Percentiles rank a stretch among this genome's conserved stretches.
Conservation (phyloP, 306 rosid genomes). For the Corylus heterophylla region DNA sequence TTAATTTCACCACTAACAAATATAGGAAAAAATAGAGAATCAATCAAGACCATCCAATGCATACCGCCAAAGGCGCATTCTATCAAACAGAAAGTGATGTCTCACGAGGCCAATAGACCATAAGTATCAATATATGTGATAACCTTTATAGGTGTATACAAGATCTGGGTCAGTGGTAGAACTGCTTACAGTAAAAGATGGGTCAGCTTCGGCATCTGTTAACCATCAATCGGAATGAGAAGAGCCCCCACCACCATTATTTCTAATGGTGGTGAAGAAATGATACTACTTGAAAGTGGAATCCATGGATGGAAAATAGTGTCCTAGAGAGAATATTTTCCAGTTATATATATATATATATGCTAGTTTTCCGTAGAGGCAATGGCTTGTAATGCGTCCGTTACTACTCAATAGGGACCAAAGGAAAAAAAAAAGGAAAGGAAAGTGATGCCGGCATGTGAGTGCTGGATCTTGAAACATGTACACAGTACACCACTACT, state of each 20-base stretch:
- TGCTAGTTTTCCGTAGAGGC: neutral
- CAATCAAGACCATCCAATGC: neutral
- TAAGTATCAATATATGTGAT: neutral
- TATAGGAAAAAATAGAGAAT: neutral
- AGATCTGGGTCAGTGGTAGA: neutral
- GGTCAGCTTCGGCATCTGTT: neutral
- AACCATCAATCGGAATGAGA: neutral
- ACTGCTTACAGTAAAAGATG: neutral
- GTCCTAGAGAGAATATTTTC: neutral
- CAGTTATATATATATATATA: neutral
- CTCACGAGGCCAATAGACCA: neutral
- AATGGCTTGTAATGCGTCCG: neutral
- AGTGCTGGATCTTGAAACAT: conserved; percentile 3
- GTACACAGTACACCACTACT: neutral
- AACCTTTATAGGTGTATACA: neutral
- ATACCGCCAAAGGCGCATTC: neutral
- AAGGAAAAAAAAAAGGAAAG: neutral
- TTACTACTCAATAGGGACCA: neutral
- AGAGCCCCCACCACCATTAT: neutral
- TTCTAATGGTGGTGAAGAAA: neutral
- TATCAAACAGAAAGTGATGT: conserved; percentile 2
- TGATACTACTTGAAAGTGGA: neutral
- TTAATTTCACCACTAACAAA: conserved; percentile 4
- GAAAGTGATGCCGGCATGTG: neutral
- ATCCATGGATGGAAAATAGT: neutral